Evolutionary conservation across 225 moss, liverwort and hornwort genomes (phyloP).

Genomic region (Straminergon stramineum): DNA sequence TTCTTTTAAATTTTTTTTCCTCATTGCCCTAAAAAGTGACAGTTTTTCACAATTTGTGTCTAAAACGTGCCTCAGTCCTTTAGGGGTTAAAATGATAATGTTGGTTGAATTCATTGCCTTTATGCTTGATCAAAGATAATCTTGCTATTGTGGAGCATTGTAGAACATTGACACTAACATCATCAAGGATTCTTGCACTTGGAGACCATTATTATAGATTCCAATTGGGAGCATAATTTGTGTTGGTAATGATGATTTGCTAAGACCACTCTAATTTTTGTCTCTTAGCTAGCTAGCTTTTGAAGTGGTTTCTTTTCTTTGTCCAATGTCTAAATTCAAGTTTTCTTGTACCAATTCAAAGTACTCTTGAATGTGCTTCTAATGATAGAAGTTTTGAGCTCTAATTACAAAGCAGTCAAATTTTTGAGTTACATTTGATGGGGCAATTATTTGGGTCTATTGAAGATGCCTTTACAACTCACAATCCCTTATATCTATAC

Average conservation of each 20-base stretch:
- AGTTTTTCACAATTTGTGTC: too few species aligned
- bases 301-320: not conserved
- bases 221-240: rapidly evolving
- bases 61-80: too few species aligned
- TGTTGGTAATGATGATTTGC: not conserved
- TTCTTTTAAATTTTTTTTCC: too few species aligned
- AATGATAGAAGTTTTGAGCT: not conserved
- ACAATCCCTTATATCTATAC: too few species aligned
- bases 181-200: not conserved
- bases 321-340: not conserved
- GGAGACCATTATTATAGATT: rapidly evolving
- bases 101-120: not conserved
- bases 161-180: not conserved
- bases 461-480: too few species aligned
- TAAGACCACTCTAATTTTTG: not conserved
- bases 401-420: not conserved
- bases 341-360: not conserved
- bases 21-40: too few species aligned
- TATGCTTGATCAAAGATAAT: not conserved
- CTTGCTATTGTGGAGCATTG: not conserved
- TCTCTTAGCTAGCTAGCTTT: not conserved
- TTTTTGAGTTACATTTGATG: too few species aligned
- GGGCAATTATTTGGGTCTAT: too few species aligned
- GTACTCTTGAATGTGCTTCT: rapidly evolving
- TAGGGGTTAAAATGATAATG: not conserved